A percentile compares a stretch with the other conserved stretches of the same genome.
phyloP scores from a whole-genome alignment of 2,329 filamentous ascomycete species.

The Dendrostoma leiphaemia region DNA sequence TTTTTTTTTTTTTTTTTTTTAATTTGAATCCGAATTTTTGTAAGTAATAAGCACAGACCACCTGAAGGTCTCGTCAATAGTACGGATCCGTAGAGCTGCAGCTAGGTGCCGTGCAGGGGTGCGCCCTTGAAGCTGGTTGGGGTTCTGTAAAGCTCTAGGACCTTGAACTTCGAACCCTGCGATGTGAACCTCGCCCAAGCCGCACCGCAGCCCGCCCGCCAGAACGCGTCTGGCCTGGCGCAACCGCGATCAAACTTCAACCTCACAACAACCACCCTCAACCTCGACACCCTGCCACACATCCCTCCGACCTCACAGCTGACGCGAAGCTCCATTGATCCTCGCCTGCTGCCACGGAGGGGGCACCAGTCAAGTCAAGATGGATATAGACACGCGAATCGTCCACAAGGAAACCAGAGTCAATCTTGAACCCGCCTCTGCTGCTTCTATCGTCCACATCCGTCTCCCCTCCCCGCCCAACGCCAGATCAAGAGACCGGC shows the following conservation, averaged over 20 bases:
- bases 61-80: not conserved
- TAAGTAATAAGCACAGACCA: not conserved
- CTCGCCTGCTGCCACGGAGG: constrained; percentile 1
- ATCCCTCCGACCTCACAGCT: not conserved
- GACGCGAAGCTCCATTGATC: no score
- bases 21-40: no score
- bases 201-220: no score
- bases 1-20: no score
- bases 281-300: not conserved
- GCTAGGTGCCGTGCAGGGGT: no score
- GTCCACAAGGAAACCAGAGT: constrained; percentile 86
- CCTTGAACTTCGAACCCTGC: not conserved
- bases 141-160: not conserved
- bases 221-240: constrained; percentile 9
- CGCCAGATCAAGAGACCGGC: constrained; percentile 22
- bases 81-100: no score
- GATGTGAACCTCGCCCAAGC: not conserved
- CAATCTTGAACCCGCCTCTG: constrained; percentile 72
- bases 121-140: no score
- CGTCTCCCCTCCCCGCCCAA: constrained; percentile 52
- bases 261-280: not conserved
- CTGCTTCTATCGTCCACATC: constrained; percentile 68
- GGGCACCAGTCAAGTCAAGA: constrained; percentile 44
- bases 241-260: constrained; percentile 8
- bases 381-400: constrained; percentile 64